These are phyloP conservation scores for Cutaneotrichosporon curvatum DNA, from an alignment of 1,284 basidiomycete species.

Conservation along the genomic window DNA sequence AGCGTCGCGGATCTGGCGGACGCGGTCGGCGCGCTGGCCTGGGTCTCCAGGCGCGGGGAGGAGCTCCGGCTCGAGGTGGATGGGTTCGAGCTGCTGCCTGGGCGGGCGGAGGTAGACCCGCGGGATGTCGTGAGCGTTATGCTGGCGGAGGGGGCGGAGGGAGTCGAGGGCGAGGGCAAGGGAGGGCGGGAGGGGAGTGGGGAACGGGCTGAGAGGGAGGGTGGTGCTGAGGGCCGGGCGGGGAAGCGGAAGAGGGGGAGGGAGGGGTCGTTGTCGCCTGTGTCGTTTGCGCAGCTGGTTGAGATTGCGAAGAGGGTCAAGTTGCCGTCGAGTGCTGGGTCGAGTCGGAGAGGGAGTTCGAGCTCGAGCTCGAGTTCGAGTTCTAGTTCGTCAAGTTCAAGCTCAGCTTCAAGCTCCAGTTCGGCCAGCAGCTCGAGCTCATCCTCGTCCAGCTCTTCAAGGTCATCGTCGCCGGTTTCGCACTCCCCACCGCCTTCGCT, in stretches of 20 bases:
- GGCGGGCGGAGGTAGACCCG: slow-evolving; percentile 27
- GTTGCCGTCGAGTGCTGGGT: too few relatives aligned
- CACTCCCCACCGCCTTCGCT: neutral
- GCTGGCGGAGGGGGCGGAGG: neutral
- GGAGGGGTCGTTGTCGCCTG: too few relatives aligned
- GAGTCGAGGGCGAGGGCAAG: neutral
- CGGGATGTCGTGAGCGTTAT: slow-evolving; percentile 30
- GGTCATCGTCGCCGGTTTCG: slow-evolving; percentile 11
- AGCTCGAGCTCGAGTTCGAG: neutral
- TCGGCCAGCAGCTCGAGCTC: slow-evolving; percentile 2
- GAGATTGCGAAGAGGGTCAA: too few relatives aligned
- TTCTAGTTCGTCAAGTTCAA: slow-evolving; percentile 2
- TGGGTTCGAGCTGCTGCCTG: slow-evolving; percentile 42
- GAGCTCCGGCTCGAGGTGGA: slow-evolving; percentile 39
- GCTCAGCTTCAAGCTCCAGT: neutral
- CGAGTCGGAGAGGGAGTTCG: neutral
- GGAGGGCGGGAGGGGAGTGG: too few relatives aligned
- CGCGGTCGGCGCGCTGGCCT: neutral
- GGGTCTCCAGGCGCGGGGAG: neutral
- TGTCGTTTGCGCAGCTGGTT: too few relatives aligned
- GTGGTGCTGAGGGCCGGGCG: too few relatives aligned
- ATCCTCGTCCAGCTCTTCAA: slow-evolving; percentile 1
- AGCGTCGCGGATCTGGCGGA: slow-evolving; percentile 3
- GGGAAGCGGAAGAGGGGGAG: too few relatives aligned
- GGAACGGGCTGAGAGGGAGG: too few relatives aligned